phyloP scores from a whole-genome alignment of 768 basidiomycete genomes.

The Suillus hirtellus region DNA sequence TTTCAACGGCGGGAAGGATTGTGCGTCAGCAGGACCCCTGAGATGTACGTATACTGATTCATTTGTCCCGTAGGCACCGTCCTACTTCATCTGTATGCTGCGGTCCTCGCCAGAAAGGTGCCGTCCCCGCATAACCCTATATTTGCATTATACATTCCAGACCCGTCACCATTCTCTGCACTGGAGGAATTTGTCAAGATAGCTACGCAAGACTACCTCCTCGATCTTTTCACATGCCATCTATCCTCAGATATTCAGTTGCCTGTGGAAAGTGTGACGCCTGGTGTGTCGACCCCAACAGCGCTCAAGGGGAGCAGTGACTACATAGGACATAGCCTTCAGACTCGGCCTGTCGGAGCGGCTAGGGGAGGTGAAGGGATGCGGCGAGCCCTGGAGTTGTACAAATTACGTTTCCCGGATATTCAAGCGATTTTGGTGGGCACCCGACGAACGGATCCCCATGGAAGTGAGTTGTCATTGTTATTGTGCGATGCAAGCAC shows the following conservation, averaged over 20 bases:
- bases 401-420: conserved; percentile 64
- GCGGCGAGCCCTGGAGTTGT: conserved; percentile 73
- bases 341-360: conserved; percentile 45
- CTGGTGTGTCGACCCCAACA: conserved; percentile 30
- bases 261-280: conserved; percentile 49
- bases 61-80: conserved; percentile 70
- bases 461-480: conserved; percentile 70
- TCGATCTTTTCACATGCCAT: conserved; percentile 61
- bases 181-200: conserved; percentile 83
- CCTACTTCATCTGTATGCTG: conserved; percentile 86
- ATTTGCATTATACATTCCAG: conserved; percentile 83
- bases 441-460: conserved; percentile 86
- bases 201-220: conserved; percentile 59
- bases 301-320: conserved; percentile 15
- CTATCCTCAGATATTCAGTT: conserved; percentile 39
- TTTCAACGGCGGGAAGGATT: conserved; percentile 99
- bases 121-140: conserved; percentile 46
- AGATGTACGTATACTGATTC: conserved; percentile 6
- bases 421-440: conserved; percentile 87
- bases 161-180: conserved; percentile 81
- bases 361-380: conserved; percentile 69
- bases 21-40: conserved; percentile 46
- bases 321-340: conserved; percentile 12
- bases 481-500: neutral
- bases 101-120: conserved; percentile 54